Evolutionary conservation across 2,329 filamentous ascomycete species (phyloP), one percentile per base, ranked within the genome.

Genomic region (Davidsoniella virescens): DNA sequence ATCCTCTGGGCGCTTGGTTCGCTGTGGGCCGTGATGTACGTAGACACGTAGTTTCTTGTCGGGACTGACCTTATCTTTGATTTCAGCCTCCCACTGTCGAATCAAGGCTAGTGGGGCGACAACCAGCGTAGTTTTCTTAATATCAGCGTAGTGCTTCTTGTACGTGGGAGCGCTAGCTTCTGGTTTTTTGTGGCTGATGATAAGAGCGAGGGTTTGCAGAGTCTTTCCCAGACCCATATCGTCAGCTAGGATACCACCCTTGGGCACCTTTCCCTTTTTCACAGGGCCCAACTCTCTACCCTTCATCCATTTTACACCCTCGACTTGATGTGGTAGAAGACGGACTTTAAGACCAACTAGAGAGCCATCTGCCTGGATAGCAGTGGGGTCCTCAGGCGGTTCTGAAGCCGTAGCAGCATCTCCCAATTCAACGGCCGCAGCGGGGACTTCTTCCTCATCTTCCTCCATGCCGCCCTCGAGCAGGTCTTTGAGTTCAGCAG

Each of bases 211-310:
- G 1, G 88, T 87, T 65, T 98, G 92, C 12, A 98, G 75, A 0
- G 92, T 98, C 70, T 98, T 98, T 52, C 92, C 92, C 12, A 96
- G 70, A 56, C 90, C 90, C 90, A 96, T 93, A 62, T 98, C 92
- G 59, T 98, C 92, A 16, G 92, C 92, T 36, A 98, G 73, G 55
- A 98, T 94, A 16, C 92, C 92, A 36, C 92, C 92, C 58, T 93
- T 92, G 26, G 90, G 87, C 8, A 93, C 75, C 54, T 69, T 76
- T 53, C 84, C 85, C 57, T 82, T 83, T 67, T 92, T 94, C 54
- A 84, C 79, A 16, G 80, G 79, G 2, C 90, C 88, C 9, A 87
- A 80, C 65, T 98, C 92, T 59, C 93, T 87, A 53, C 88, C 84
- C 51, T 76, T 82, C 87, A 98, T 94, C 90, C 92, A 98, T 51